These are phyloP conservation scores for Lepiota venenata DNA, from an alignment of 768 basidiomycete genomes.

Conservation along the genomic window DNA sequence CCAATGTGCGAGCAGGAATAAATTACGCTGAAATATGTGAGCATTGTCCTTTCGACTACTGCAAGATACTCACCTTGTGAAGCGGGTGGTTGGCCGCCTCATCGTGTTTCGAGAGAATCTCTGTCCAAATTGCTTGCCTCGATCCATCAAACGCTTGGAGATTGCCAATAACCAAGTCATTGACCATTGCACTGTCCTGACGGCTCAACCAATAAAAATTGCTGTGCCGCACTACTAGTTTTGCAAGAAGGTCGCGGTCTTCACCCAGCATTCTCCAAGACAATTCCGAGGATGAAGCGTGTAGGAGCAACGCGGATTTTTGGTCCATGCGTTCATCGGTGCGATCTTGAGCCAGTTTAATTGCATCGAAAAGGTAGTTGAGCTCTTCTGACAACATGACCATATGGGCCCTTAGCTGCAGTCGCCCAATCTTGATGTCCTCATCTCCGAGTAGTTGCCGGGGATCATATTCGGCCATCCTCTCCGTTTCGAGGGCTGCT, in stretches of 20 bases:
- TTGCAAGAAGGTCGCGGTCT: constrained; percentile 68
- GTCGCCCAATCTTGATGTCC: constrained; percentile 45
- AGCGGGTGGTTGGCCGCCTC: constrained; percentile 69
- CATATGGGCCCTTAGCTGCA: constrained; percentile 71
- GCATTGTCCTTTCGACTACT: not conserved
- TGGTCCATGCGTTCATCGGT: constrained; percentile 61
- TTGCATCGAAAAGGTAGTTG: constrained; percentile 81
- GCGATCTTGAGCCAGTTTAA: constrained; percentile 79
- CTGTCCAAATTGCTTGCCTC: constrained; percentile 78
- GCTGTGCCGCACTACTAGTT: constrained; percentile 78
- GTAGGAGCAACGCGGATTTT: constrained; percentile 77
- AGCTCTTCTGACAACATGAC: constrained; percentile 75
- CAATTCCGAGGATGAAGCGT: constrained; percentile 81
- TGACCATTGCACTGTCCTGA: constrained; percentile 85
- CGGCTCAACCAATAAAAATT: constrained; percentile 82
- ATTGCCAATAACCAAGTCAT: constrained; percentile 70
- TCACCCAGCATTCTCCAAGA: constrained; percentile 91
- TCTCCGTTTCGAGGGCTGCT: constrained; percentile 52
- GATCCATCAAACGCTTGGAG: constrained; percentile 86
- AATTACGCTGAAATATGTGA: constrained; percentile 44
- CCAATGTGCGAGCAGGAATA: constrained; percentile 81
- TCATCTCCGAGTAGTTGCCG: constrained; percentile 38
- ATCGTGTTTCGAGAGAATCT: constrained; percentile 80
- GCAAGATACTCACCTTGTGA: constrained; percentile 50
- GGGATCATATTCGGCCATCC: constrained; percentile 35